Evolutionary conservation across 805 yeast genomes (phyloP).

Genomic region (Kuraishia capsulata): DNA sequence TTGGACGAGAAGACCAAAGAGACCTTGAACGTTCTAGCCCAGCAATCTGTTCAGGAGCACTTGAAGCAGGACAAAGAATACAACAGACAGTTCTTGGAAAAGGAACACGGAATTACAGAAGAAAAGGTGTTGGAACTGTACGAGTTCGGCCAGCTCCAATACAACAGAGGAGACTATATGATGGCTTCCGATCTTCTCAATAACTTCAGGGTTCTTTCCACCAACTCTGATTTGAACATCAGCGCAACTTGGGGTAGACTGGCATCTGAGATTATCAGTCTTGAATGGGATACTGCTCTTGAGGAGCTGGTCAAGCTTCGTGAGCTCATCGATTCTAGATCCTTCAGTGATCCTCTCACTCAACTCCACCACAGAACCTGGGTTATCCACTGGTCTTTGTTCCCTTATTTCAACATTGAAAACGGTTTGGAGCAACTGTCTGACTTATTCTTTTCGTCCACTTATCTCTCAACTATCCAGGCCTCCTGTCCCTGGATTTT

Average conservation of each 20-base stretch:
- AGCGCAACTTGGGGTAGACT: conserved; percentile 64
- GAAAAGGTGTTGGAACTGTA: conserved; percentile 41
- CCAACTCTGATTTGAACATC: conserved; percentile 36
- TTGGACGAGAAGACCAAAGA: conserved; percentile 33
- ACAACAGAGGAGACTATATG: conserved; percentile 53
- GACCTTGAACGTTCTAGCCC: conserved; percentile 34
- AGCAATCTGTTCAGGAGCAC: conserved; percentile 41
- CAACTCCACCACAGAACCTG: conserved; percentile 59
- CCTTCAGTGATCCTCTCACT: conserved; percentile 35
- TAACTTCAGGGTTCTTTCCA: conserved; percentile 47
- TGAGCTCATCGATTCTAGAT: conserved; percentile 49
- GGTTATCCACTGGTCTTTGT: conserved; percentile 63
- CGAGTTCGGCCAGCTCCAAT: conserved; percentile 53
- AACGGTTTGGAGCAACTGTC: conserved; percentile 43
- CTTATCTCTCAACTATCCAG: conserved; percentile 58
- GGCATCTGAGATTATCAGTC: conserved; percentile 48
- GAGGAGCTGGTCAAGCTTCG: conserved; percentile 46
- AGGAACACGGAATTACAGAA: conserved; percentile 35
- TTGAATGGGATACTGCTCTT: conserved; percentile 42
- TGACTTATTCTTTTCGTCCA: conserved; percentile 49
- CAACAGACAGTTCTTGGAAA: conserved; percentile 37
- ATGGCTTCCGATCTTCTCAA: conserved; percentile 50
- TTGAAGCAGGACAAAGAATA: conserved; percentile 47
- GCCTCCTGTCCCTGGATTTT: conserved; percentile 67
- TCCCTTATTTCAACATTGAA: conserved; percentile 48